Base-by-base conservation (phyloP, 345 rosid species). In the Bruguiera sexangula region DNA sequence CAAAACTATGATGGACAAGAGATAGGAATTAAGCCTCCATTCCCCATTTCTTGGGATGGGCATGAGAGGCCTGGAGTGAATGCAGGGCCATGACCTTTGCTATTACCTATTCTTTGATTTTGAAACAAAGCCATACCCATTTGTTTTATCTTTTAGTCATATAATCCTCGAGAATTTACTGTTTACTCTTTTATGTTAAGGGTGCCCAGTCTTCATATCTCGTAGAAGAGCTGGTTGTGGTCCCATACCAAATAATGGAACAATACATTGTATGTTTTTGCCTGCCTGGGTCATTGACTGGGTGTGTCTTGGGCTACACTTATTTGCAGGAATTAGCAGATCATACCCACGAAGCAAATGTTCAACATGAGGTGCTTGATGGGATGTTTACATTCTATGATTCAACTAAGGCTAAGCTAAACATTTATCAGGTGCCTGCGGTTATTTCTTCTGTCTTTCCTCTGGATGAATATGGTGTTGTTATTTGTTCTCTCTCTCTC, bases 341-440 rank as follows among this genome's bases (percentile, higher is more conserved):
- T 73, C 90, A 92, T 75, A 87, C 87, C 19, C 88, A 85, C 36
- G 96, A 92, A 75, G 93, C 90, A 57, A 85, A 69, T 43, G 71
- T 86, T 77, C 99, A 92, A 72, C 88, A 90, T 75, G 99, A 92
- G 79, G 81, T 77, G 48, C 82, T 88, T 48, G 97, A 95, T 62
- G 98, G 91, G 75, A 85, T 77, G 72, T 90, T 95, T 79, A 92
- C 96, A 43, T 89, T 95, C 85, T 95, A 95, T 52, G 96, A 90
- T 80, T 86, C 92, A 60, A 86, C 88, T 59, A 86, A 79, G 71
- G 88, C 91, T 67, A 87, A 81, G 48, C 92, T 95, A 56, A 86
- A 92, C 75, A 81, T 95, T 73, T 92, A 90, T 79, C 99, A 95
- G 98, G 99, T 95, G 68, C 56, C 63, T 57, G 62, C 37, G 53